A percentile compares a stretch with the other conserved stretches of the same genome.
phyloP scores from a whole-genome alignment of 805 yeast species.

The Blastobotrys chiropterorum region DNA sequence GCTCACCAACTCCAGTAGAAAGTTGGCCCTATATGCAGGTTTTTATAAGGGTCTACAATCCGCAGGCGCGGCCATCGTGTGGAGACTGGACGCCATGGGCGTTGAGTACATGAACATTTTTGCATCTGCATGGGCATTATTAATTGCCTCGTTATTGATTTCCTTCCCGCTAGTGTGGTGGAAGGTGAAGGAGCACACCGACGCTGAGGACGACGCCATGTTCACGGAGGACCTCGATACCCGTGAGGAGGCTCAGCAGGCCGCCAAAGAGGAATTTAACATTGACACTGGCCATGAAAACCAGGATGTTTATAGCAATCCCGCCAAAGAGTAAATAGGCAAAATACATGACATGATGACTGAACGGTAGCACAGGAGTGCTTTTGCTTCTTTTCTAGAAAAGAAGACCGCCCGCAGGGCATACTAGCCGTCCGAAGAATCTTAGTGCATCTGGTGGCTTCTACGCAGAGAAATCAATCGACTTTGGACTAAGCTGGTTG shows the following conservation, averaged over 20 bases:
- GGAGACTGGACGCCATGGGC: constrained; percentile 47
- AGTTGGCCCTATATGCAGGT: constrained; percentile 51
- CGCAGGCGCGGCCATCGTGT: constrained; percentile 56
- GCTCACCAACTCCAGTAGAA: constrained; percentile 50
- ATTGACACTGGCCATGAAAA: too few species aligned
- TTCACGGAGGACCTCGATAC: constrained; percentile 16
- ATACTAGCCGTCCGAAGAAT: too few species aligned
- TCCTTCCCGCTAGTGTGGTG: constrained; percentile 43
- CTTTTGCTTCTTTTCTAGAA: too few species aligned
- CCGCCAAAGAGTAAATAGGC: neutral
- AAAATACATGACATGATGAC: neutral
- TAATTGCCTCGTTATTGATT: constrained; percentile 42
- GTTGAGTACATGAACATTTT: constrained; percentile 37
- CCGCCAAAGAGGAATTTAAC: too few species aligned
- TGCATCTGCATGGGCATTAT: constrained; percentile 48
- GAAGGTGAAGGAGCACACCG: constrained; percentile 42
- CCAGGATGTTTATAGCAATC: too few species aligned
- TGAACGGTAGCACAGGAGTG: too few species aligned
- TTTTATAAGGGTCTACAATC: constrained; percentile 59
- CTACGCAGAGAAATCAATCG: too few species aligned
- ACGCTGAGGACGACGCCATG: constrained; percentile 19
- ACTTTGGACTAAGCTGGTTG: too few species aligned
- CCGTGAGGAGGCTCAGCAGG: neutral
- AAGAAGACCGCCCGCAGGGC: too few species aligned
- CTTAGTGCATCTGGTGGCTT: too few species aligned